Evolutionary conservation across 1,284 basidiomycete genomes (phyloP), one percentile per base, ranked within the genome.

Genomic region (Fereydounia khargensis): DNA sequence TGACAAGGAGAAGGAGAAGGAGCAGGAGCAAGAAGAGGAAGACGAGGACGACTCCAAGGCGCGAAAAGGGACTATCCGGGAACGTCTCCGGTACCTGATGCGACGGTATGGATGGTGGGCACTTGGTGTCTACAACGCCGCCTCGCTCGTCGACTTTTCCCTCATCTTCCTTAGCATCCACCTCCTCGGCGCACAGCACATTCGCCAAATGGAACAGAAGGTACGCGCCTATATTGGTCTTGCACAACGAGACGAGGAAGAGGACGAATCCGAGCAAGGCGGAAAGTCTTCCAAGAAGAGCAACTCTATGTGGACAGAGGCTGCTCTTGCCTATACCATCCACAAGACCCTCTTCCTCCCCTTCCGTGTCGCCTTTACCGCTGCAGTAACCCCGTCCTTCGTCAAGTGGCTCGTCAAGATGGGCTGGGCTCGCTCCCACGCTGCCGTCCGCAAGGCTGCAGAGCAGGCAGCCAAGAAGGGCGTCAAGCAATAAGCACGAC

Each of bases 311-410:
- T 92, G 89, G 77, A 91, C 92, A 25, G 95, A 96, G 83, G 78
- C 91, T 31, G 84, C 90, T 0, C 79, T 98, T 50, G 94, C 95
- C 6, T 98, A 92, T 76, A 88, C 88, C 7, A 85, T 98, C 42
- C 94, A 98, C 82, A 98, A 98, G 79, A 95, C 91, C 0, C 74
- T 91, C 0, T 86, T 97, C 69, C 75, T 97, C n/a, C 94, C 95
- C 6, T 76, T 97, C 17, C 80, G 95, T 18, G 84, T 96, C 0
- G 92, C 89, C 0, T 77, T 94, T 53, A 96, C 94, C 0, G 91
- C 89, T 1, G 86, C 85, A 0, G 79, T 91, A 48, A 95, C 91
- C 1, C 92, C 92, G 0, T 82, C 81, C 64, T 78, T 95, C 19
- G 91, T 95, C 3, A 68, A 68, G 19, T 65, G 60, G 60, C 47